Evolutionary conservation across 2,329 filamentous ascomycete genomes (phyloP), one percentile per base, ranked within the genome.

Genomic region (Aspergillus uvarum): DNA sequence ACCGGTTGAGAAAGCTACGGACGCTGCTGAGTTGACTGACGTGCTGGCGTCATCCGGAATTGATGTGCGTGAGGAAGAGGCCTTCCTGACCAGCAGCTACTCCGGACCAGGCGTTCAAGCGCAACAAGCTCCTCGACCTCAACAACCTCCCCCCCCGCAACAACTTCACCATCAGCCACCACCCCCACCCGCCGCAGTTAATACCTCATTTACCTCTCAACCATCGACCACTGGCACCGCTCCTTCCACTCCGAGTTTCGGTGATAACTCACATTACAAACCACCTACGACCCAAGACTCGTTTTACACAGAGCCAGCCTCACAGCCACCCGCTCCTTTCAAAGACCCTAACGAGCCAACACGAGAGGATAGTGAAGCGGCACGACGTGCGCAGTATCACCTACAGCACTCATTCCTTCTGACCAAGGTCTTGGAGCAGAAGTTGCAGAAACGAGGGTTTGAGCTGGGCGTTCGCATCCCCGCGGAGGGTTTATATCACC

Each of bases 11-110:
- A 81, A 81, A 63, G 80, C 81, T 47, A 83, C 82, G 58, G 76
- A 85, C 76, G 74, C 76, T 53, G 74, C 93, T 68, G 91, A 96
- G 69, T 84, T 93, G 50, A 91, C 89, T 65, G 93, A 97, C 77
- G 90, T 92, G 54, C 77, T 96, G 57, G 88, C 89, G 19, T 91
- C 90, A 19, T 94, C 92, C 16, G 92, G 92, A 53, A 92, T 97
- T 64, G 91, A 96, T 78, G 77, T 96, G 51, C 87, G 89, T 60
- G 92, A 92, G 65, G 93, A 96, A 74, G 91, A 96, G 70, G 90
- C 92, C 67, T 90, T 87, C 65, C 82, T 95, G 74, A 88, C 91
- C 49, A 87, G 71, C 70, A 80, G 71, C 70, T 82, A 71, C 74
- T 79, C 67, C 67, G 76, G 60, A 76, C 80, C 56, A 82, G 70